Percentiles rank a stretch among this genome's conserved stretches.
phyloP scores from a whole-genome alignment of 2,329 filamentous ascomycete species.

The Monilinia polystroma region DNA sequence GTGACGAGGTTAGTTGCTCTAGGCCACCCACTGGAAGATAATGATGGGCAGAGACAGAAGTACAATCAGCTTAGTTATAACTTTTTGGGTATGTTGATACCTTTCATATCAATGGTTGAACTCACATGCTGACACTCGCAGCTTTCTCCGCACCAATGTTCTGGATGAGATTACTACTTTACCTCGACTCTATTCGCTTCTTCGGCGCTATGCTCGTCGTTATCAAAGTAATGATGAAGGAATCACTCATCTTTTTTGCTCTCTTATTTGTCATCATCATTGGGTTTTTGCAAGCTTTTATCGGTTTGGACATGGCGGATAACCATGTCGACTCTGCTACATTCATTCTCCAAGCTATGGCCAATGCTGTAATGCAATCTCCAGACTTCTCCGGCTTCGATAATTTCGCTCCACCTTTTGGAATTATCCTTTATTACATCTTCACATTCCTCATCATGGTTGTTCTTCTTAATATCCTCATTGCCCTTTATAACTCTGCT shows the following conservation, averaged over 20 bases:
- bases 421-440: constrained; percentile 92
- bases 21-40: constrained; percentile 51
- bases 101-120: neutral
- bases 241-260: constrained; percentile 94
- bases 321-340: constrained; percentile 64
- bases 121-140: constrained; percentile 27
- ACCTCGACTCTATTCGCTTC: constrained; percentile 90
- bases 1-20: constrained; percentile 77
- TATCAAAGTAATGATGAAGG: constrained; percentile 91
- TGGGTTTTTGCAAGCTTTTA: constrained; percentile 89
- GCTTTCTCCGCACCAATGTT: constrained; percentile 95
- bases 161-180: constrained; percentile 88
- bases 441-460: constrained; percentile 98
- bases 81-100: constrained; percentile 55
- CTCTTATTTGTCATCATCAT: constrained; percentile 79
- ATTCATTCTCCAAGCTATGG: constrained; percentile 79
- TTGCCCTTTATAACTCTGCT: constrained; percentile 93
- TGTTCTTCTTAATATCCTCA: constrained; percentile 89
- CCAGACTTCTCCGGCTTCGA: constrained; percentile 91
- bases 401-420: constrained; percentile 87
- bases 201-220: constrained; percentile 98
- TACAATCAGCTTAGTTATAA: constrained; percentile 89
- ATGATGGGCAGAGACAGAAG: constrained; percentile 51
- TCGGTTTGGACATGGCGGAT: constrained; percentile 84
- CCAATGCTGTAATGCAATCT: constrained; percentile 86